Evolutionary conservation across 2,329 filamentous ascomycete genomes (phyloP).

Genomic region (Xylariaceae sp.): DNA sequence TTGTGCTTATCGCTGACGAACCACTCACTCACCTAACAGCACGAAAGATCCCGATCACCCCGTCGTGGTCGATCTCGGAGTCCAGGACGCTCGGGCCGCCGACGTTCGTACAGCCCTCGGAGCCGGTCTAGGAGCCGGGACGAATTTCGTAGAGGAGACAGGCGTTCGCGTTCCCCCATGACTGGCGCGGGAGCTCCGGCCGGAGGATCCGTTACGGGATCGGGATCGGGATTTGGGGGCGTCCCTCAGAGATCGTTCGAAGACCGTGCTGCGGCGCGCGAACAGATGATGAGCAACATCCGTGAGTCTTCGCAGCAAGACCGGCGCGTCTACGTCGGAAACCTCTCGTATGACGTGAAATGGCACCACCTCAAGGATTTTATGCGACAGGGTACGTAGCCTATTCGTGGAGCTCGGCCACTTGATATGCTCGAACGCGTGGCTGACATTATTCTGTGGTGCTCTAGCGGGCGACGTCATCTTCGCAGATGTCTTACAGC

Average conservation of each 20-base stretch:
- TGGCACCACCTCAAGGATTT: slow-evolving; percentile 99
- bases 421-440: slow-evolving; percentile 21
- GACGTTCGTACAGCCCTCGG: slow-evolving; percentile 73
- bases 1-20: slow-evolving; percentile 28
- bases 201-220: slow-evolving; percentile 63
- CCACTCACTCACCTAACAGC: slow-evolving; percentile 43
- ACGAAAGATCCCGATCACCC: slow-evolving; percentile 77
- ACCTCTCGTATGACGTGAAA: slow-evolving; percentile 98
- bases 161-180: slow-evolving; percentile 84
- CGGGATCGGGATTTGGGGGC: slow-evolving; percentile 57
- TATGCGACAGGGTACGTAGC: slow-evolving; percentile 90
- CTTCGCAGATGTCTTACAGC: slow-evolving; percentile 97
- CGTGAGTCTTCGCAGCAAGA: slow-evolving; percentile 96
- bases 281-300: slow-evolving; percentile 93
- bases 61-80: slow-evolving; percentile 79
- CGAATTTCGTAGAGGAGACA: slow-evolving; percentile 68
- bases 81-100: slow-evolving; percentile 62
- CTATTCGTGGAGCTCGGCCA: slow-evolving; percentile 16
- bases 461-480: slow-evolving; percentile 93
- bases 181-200: slow-evolving; percentile 63
- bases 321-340: slow-evolving; percentile 98
- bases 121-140: slow-evolving; percentile 74
- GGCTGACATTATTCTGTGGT: slow-evolving; percentile 34
- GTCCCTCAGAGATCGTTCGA: slow-evolving; percentile 73
- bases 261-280: slow-evolving; percentile 75